Evolutionary conservation across 164 flowering plant genomes (phyloP), one percentile per base, ranked within the genome.

Genomic region (Macadamia integrifolia): DNA sequence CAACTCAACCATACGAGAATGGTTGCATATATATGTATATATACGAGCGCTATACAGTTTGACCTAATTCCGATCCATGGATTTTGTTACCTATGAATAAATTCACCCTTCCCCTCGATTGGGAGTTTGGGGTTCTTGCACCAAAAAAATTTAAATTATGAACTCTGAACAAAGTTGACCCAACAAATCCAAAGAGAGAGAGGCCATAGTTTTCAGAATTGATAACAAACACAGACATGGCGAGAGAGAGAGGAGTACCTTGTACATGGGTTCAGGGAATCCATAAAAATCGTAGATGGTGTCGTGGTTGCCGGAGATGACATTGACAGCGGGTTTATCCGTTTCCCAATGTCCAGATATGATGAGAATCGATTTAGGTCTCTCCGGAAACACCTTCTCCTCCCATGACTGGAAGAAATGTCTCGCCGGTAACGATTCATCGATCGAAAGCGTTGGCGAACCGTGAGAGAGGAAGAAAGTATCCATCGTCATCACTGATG

Each of bases 291-390:
- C 92, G 53, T 87, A 61, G 76, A 87, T 84, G 69, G 86, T 81
- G 9, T 80, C 82, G 60, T 79, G 68, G 50, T 62, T 68, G 0
- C 18, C 10, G 13, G 79, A 75, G 1, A 46, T 46, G 62, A 68
- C 72, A 70, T 78, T 87, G 69, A 87, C 84, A 28, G 82, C 31
- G 48, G 91, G 91, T 6, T 58, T 72, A 0, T 55, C 0, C 60
- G 89, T 87, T 40, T 87, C 88, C 88, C 89, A 87, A 61, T 87
- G 92, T 2, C 75, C 92, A 17, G 92, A 86, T 7, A 87, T 73
- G 23, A 85, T 60, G 46, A 87, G 79, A 60, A 87, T 84, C 10
- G 88, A 64, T 2, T 61, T 75, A 53, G 92, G 92, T 35, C 17
- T 76, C n/a, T 70, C 65, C 1, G 68, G 1, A 3, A 66, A 70